Evolutionary conservation across 2,329 filamentous ascomycete species (phyloP).

Genomic region (Aspergillus fumigatus): DNA sequence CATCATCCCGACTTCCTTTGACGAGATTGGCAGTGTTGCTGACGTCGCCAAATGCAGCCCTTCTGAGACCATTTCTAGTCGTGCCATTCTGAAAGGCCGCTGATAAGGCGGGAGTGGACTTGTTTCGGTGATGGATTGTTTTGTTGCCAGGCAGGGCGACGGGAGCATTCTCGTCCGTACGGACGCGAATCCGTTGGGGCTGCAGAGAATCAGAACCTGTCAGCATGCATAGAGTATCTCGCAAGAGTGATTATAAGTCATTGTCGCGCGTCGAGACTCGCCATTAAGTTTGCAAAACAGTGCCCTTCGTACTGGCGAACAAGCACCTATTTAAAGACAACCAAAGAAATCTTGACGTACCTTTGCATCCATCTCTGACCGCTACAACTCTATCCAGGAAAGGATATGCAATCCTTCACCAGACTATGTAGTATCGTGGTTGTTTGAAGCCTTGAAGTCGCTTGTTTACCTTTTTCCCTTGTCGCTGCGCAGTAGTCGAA

Average conservation of each 20-base stretch:
- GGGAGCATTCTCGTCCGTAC: slow-evolving; percentile 66
- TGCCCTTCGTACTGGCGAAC: neutral
- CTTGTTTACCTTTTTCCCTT: slow-evolving; percentile 19
- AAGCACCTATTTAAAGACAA: slow-evolving; percentile 5
- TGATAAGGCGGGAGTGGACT: slow-evolving; percentile 65
- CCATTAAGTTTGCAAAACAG: neutral
- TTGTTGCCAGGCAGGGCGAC: slow-evolving; percentile 49
- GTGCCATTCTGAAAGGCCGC: slow-evolving; percentile 49
- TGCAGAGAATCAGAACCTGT: slow-evolving; percentile 31
- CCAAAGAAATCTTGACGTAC: slow-evolving; percentile 29
- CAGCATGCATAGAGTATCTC: neutral
- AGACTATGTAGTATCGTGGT: slow-evolving; percentile 7
- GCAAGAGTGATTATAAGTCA: neutral
- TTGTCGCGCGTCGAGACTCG: neutral
- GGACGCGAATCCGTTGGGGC: slow-evolving; percentile 66
- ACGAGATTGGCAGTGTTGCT: slow-evolving; percentile 59
- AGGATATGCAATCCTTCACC: slow-evolving; percentile 9
- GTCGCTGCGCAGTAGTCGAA: slow-evolving; percentile 10
- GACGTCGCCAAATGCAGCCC: slow-evolving; percentile 75
- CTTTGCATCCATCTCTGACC: slow-evolving; percentile 44
- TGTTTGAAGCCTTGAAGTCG: slow-evolving; percentile 4
- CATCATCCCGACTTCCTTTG: slow-evolving; percentile 53
- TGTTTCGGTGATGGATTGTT: slow-evolving; percentile 72
- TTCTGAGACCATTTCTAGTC: slow-evolving; percentile 64
- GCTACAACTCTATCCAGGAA: neutral